Evolutionary conservation across 495 filamentous ascomycete genomes (phyloP), one percentile per base, ranked within the genome.

Genomic region (Penicillium bialowiezense): DNA sequence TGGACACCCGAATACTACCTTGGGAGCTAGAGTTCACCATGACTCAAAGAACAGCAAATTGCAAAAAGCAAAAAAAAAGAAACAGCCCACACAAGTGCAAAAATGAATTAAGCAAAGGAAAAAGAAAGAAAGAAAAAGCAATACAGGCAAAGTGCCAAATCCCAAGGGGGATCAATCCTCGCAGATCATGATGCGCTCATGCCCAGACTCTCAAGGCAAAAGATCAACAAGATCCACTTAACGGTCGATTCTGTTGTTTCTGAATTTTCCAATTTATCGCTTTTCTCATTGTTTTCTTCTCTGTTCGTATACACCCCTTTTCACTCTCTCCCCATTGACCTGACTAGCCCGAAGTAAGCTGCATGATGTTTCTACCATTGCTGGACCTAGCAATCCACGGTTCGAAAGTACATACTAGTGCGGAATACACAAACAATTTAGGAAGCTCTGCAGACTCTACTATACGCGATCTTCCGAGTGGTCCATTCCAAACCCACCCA

Each of bases 181-280:
- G 50, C 51, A 23, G 40, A 61, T 56, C 58, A 32, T 15, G 35
- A 24, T 56, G 51, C 41, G 34, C 28, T 60, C 53, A 56, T 59
- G 13, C 12, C 43, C 49, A 46, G 46, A 18, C 13, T 45, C 23
- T 19, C 13, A 41, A 49, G 44, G 53, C 23, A 52, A 55, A 48
- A 3, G 57, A 60, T 57, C 53, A 46, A 44, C 51, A 37, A 17
- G 48, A 41, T 51, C 52, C 59, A 52, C 57, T 7, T 44, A 50
- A 58, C 55, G 40, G 55, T 55, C 42, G 41, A 54, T 20, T 41
- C 18, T 41, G 23, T 45, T 47, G 43, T 45, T 41, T 24, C 29
- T 28, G 21, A 41, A 17, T 17, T 3, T 29, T 29, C 29, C 12
- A 32, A 46, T 46, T 14, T 31, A 14, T 5, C 36, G 5, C 36